A percentile compares a stretch with the other conserved stretches of the same genome.
Conservation (phyloP, 1,284 basidiomycete species). For the Fomitopsis betulina region DNA sequence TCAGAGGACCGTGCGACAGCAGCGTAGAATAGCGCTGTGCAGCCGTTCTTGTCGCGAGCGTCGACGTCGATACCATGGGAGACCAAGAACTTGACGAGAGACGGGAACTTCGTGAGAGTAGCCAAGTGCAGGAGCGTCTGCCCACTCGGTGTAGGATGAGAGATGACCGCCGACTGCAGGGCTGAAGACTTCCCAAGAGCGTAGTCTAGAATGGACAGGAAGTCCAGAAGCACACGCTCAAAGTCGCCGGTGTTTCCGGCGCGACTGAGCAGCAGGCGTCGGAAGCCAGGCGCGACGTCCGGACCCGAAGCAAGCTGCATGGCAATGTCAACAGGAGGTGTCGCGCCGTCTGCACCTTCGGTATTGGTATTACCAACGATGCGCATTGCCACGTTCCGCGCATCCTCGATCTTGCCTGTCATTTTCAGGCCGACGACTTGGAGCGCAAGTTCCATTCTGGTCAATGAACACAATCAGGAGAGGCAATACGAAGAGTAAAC, state of each 20-base stretch:
- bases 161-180: slow-evolving; percentile 49
- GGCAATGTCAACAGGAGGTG: slow-evolving; percentile 32
- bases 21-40: slow-evolving; percentile 87
- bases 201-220: slow-evolving; percentile 72
- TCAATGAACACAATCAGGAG: slow-evolving; percentile 2
- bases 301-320: slow-evolving; percentile 49
- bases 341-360: slow-evolving; percentile 36
- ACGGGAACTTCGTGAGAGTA: slow-evolving; percentile 74
- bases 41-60: slow-evolving; percentile 85
- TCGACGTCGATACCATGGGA: slow-evolving; percentile 76
- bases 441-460: slow-evolving; percentile 89
- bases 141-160: slow-evolving; percentile 60
- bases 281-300: slow-evolving; percentile 42
- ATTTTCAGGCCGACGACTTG: slow-evolving; percentile 95
- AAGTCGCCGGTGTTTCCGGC: slow-evolving; percentile 57
- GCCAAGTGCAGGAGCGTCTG: slow-evolving; percentile 90
- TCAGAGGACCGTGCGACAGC: slow-evolving; percentile 62
- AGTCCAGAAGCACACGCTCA: slow-evolving; percentile 75
- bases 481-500: slow-evolving; percentile 7
- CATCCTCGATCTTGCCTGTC: slow-evolving; percentile 92
- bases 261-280: slow-evolving; percentile 47
- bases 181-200: slow-evolving; percentile 35
- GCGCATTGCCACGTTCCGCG: slow-evolving; percentile 86
- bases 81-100: slow-evolving; percentile 72
- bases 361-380: slow-evolving; percentile 64